Evolutionary conservation across 2,329 filamentous ascomycete genomes (phyloP), one percentile per base, ranked within the genome.

Genomic region (Cladosporium austrohemisphaericum): DNA sequence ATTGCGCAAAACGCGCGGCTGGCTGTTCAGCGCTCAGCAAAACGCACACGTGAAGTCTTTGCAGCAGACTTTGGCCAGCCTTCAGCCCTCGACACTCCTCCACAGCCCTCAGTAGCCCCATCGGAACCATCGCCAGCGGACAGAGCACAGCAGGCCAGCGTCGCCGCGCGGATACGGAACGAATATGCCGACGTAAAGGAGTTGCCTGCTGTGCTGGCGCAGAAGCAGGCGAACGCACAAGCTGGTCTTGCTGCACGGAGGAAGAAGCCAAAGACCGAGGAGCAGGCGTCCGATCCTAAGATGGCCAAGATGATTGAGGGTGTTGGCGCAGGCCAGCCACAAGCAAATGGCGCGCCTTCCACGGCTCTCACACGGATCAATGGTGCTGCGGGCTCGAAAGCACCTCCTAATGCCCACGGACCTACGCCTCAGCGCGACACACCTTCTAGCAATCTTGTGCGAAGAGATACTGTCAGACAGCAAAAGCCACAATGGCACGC

Each of bases 401-500:
- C 65, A 5, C 75, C 75, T 32, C 75, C 76, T 33, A 80, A 81
- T 56, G 79, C 79, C 4, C 78, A 76, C 52, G 76, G 76, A 8
- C 75, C 76, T 11, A 77, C 75, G 26, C 70, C 71, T 18, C 74
- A 75, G 55, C 68, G 70, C 41, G 69, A 78, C 45, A 68, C 73
- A 22, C 74, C 74, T 13, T 74, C 74, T 1, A 76, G 75, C 50
- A 81, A 80, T 57, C 66, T 86, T 50, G 79, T 86, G 14, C 74
- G 81, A 51, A 77, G 81, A 58, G 80, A 83, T 33, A 80, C 78
- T 13, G 78, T 84, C 48, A 75, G 80, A 58, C 83, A 85, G 59
- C 76, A 83, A 50, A 89, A 85, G 67, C 94, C 94, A 1, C 86
- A 96, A 51, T 98, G 93, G 93, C 93, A 98, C 67, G 82, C 91